Evolutionary conservation across 306 rosid genomes (phyloP), one percentile per base, ranked within the genome.

Genomic region (Sicyos baderoa): DNA sequence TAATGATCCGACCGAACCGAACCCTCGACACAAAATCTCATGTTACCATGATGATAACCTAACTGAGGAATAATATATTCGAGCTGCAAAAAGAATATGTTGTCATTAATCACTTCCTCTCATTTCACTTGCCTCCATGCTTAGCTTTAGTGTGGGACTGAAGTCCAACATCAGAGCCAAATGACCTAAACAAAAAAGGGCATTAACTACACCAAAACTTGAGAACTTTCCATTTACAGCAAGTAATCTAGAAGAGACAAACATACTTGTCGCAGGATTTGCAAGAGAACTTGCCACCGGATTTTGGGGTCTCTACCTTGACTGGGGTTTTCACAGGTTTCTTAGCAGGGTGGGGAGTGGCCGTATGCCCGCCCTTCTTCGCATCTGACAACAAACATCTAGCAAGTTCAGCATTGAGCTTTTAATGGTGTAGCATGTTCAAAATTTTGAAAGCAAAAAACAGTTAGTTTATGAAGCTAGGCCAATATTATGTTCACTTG

Each of bases 331-430:
- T 89, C 37, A 56, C 87, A 10, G 68, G 16, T 45, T 87, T 88
- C 91, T 93, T 93, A 22, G 65, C 78, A 4, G 98, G 96, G 75
- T 88, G 91, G 15, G 97, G 98, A 12, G 98, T 93, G 1, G 81
- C 90, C 0, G 79, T 70, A 60, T 85, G 95, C 21, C 70, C 96
- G 16, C 78, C 60, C 82, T 89, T 89, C 80, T 93, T 93, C 5
- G 77, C 86, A 71, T 84, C 96, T 89, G 76, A 0, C 3, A 10
- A 18, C 18, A 64, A 12, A 64, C 53, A 44, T 17, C 35, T 4
- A 21, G 9, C 10, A 45, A 0, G 52, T 19, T 70, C 0, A 32
- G 9, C 9, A 37, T 7, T 35, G 6, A 35, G 40, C 29, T 64
- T 37, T 13, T 7, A 68, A 21, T 15, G 22, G 12, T 6, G 27